These are phyloP conservation scores for Teratosphaeria gauchensis DNA, from an alignment of 2,329 filamentous ascomycete genomes.

Conservation along the genomic window DNA sequence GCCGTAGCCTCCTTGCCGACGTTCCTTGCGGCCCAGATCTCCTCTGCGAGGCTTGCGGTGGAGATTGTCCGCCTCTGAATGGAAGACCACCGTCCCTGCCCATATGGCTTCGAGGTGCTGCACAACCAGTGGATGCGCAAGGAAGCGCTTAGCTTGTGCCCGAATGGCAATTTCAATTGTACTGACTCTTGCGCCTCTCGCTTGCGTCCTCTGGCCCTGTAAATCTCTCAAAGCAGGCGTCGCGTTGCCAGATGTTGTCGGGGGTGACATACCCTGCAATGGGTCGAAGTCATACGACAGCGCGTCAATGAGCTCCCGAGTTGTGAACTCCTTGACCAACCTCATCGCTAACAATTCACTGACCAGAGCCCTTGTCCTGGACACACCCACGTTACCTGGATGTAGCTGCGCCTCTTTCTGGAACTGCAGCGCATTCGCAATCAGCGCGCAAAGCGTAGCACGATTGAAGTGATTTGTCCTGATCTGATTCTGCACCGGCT, in stretches of 20 bases:
- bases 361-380: slow-evolving; percentile 73
- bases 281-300: slow-evolving; percentile 93
- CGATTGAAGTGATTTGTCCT: slow-evolving; percentile 72
- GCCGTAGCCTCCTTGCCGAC: slow-evolving; percentile 28
- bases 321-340: slow-evolving; percentile 79
- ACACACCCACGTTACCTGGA: slow-evolving; percentile 75
- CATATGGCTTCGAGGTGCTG: slow-evolving; percentile 96
- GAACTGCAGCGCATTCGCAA: slow-evolving; percentile 92
- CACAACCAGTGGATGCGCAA: slow-evolving; percentile 83
- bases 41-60: slow-evolving; percentile 50
- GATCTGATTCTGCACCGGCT: slow-evolving; percentile 89
- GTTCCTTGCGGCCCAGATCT: slow-evolving; percentile 17
- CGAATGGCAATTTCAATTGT: slow-evolving; percentile 89
- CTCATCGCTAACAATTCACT: slow-evolving; percentile 88
- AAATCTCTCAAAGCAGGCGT: slow-evolving; percentile 7
- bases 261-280: slow-evolving; percentile 63
- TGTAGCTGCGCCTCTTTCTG: slow-evolving; percentile 74
- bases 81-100: slow-evolving; percentile 91
- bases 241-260: slow-evolving; percentile 27
- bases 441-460: slow-evolving; percentile 77
- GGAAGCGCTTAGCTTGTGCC: slow-evolving; percentile 82
- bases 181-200: slow-evolving; percentile 66
- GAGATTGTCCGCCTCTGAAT: slow-evolving; percentile 75
- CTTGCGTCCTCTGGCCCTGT: slow-evolving; percentile 36
- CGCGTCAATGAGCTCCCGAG: slow-evolving; percentile 83